Conservation (phyloP, 768 basidiomycete genomes). For the Exsudoporus frostii region DNA sequence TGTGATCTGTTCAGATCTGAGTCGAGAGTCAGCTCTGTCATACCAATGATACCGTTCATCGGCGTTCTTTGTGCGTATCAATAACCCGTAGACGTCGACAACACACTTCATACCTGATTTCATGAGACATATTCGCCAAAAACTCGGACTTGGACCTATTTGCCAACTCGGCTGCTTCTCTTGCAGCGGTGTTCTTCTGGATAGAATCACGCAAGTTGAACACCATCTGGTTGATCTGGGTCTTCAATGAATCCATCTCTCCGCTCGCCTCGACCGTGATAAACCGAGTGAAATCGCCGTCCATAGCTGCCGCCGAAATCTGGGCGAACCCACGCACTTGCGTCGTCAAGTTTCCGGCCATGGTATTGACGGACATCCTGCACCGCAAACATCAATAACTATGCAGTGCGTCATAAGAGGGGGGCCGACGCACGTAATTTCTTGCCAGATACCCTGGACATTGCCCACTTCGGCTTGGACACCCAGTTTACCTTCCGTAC, state of each 20-base stretch:
- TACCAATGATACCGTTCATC: slow-evolving; percentile 99
- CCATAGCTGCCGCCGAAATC: slow-evolving; percentile 97
- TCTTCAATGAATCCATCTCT: slow-evolving; percentile 99
- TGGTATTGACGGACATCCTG: slow-evolving; percentile 94
- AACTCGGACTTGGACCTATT: slow-evolving; percentile 97
- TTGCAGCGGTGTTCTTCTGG: slow-evolving; percentile 97
- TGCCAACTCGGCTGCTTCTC: slow-evolving; percentile 97
- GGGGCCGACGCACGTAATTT: slow-evolving; percentile 76
- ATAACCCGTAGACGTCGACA: slow-evolving; percentile 1
- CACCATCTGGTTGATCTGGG: slow-evolving; percentile 99
- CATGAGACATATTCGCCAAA: slow-evolving; percentile 98
- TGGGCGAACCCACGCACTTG: slow-evolving; percentile 99
- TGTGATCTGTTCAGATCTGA: slow-evolving; percentile 93
- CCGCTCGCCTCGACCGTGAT: slow-evolving; percentile 98
- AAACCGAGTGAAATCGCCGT: slow-evolving; percentile 97
- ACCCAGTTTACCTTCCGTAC: slow-evolving; percentile 97
- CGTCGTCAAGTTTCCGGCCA: slow-evolving; percentile 95
- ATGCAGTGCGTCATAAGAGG: background rate
- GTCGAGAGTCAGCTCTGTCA: slow-evolving; percentile 97
- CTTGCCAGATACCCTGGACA: slow-evolving; percentile 97
- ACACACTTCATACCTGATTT: slow-evolving; percentile 72
- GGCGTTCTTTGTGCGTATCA: slow-evolving; percentile 67
- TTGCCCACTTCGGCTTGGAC: slow-evolving; percentile 97
- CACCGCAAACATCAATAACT: background rate
- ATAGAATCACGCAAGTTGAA: slow-evolving; percentile 95